Conservation (phyloP, 768 basidiomycete genomes). For the Atractiella rhizophila region DNA sequence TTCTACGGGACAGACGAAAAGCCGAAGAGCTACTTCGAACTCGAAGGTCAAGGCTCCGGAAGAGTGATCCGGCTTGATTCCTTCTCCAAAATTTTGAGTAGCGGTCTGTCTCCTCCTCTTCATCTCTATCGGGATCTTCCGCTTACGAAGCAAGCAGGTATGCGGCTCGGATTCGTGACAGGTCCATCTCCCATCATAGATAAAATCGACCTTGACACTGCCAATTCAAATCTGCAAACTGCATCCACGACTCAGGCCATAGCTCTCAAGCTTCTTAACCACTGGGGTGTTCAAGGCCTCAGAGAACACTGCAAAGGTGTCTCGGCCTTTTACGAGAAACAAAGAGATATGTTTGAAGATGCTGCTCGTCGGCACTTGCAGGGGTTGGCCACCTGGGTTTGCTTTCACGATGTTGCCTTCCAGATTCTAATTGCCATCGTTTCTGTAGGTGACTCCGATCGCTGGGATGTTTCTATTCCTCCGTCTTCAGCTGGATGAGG, state of each 20-base stretch:
- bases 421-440: too few species aligned
- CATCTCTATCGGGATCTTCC: constrained; percentile 9
- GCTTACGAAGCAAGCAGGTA: constrained; percentile 26
- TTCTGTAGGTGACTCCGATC: constrained; percentile 36
- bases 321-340: constrained; percentile 30
- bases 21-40: constrained; percentile 46
- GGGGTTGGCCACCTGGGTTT: constrained; percentile 38
- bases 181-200: constrained; percentile 43
- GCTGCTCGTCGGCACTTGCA: constrained; percentile 51
- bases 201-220: constrained; percentile 45
- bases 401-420: too few species aligned
- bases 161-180: constrained; percentile 55
- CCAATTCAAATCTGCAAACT: constrained; percentile 25
- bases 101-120: constrained; percentile 18
- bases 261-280: constrained; percentile 31
- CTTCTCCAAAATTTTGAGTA: constrained; percentile 45
- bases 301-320: constrained; percentile 39
- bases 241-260: constrained; percentile 27
- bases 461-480: constrained; percentile 75
- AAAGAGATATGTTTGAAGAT: constrained; percentile 50
- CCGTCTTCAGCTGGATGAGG: constrained; percentile 15
- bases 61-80: constrained; percentile 72
- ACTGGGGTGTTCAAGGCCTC: constrained; percentile 59
- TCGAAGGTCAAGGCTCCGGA: constrained; percentile 38
- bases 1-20: constrained; percentile 47